A percentile compares a stretch with the other conserved stretches of the same genome.
These are phyloP conservation scores for Fusarium verrucosum DNA, from an alignment of 2,329 filamentous ascomycete genomes.

Conservation along the genomic window DNA sequence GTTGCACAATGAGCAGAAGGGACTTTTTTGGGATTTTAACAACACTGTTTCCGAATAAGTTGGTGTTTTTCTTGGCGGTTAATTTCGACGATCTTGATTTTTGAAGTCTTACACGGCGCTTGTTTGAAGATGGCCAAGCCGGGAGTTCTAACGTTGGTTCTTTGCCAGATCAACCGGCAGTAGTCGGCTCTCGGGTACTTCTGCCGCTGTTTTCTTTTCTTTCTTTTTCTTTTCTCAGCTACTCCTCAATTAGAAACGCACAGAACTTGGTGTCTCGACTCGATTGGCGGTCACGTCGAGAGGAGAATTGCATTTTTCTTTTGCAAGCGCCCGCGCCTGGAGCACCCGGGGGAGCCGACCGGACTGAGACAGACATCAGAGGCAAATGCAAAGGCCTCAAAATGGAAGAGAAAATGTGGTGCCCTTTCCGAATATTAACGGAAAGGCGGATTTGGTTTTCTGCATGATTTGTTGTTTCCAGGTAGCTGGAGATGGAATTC, in stretches of 20 bases:
- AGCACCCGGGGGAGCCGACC: too few relatives aligned
- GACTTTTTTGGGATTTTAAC: not conserved
- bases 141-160: not conserved
- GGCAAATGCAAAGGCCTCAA: not conserved
- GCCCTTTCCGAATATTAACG: not conserved
- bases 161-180: too few relatives aligned
- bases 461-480: not conserved
- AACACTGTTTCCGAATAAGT: not conserved
- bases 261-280: not conserved
- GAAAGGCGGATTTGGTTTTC: not conserved
- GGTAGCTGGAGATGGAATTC: too few relatives aligned
- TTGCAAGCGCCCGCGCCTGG: not conserved
- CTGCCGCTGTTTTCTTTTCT: too few relatives aligned
- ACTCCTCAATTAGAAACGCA: not conserved
- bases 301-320: not conserved
- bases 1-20: not conserved
- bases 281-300: not conserved
- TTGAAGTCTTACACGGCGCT: not conserved
- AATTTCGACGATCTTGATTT: not conserved
- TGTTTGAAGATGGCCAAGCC: too few relatives aligned
- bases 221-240: too few relatives aligned
- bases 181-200: too few relatives aligned
- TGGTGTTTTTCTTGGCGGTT: not conserved
- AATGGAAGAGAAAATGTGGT: not conserved
- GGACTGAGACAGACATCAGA: not conserved